Percentiles rank a stretch among this genome's conserved stretches.
phyloP scores from a whole-genome alignment of 2,329 filamentous ascomycete species.

The Chrysoporthe austroafricana region DNA sequence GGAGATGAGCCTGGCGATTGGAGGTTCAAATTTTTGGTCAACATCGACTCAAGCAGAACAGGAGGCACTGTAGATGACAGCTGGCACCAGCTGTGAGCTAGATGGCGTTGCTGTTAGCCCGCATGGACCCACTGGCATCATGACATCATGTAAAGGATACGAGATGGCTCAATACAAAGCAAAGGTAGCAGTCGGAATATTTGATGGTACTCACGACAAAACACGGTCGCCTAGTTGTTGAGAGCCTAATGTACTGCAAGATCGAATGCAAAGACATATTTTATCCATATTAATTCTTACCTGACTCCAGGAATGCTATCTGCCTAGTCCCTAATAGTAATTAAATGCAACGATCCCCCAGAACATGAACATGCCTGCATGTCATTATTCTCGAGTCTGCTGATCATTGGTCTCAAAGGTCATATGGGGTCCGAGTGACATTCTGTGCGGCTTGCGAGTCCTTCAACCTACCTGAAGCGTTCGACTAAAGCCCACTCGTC shows the following conservation, averaged over 20 bases:
- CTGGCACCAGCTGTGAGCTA: background rate
- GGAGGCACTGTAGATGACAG: background rate
- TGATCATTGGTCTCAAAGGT: background rate
- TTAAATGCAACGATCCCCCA: background rate
- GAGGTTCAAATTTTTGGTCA: background rate
- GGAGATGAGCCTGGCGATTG: background rate
- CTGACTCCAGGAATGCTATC: background rate
- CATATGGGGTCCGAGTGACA: background rate
- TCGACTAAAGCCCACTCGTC: slow-evolving; percentile 7
- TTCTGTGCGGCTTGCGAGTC: background rate
- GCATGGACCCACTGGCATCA: background rate
- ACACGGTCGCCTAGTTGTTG: no score
- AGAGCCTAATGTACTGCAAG: no score
- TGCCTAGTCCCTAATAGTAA: background rate
- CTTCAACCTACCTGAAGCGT: slow-evolving; percentile 5
- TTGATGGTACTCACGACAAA: no score
- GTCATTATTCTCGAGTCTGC: background rate
- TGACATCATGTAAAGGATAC: background rate
- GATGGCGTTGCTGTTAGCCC: background rate
- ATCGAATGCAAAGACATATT: no score
- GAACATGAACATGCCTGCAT: background rate
- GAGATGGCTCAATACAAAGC: no score
- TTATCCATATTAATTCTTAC: background rate
- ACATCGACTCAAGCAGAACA: no score
- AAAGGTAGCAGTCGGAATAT: no score